phyloP scores from a whole-genome alignment of 2,329 filamentous ascomycete species.

The Incumbomyces lentus region DNA sequence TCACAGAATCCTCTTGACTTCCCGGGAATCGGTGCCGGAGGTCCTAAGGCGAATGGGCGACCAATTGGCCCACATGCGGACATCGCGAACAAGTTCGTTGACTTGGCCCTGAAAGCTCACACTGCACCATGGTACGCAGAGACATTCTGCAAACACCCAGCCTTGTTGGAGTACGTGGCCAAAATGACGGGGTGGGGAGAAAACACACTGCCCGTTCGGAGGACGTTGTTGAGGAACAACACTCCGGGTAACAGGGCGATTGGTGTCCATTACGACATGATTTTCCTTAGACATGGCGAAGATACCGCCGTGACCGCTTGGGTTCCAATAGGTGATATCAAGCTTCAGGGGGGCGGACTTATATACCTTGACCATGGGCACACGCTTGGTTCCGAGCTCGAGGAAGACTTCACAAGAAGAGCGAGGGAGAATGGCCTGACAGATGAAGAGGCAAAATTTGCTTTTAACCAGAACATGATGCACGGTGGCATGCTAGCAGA shows the following conservation, averaged over 20 bases:
- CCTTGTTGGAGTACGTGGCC: conserved; percentile 40
- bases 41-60: conserved; percentile 33
- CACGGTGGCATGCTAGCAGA: conserved; percentile 44
- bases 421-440: conserved; percentile 41
- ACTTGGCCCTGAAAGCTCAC: conserved; percentile 46
- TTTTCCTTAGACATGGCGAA: conserved; percentile 46
- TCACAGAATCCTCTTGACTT: conserved; percentile 34
- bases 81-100: conserved; percentile 36
- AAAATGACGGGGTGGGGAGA: conserved; percentile 46
- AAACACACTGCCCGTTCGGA: conserved; percentile 35
- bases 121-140: conserved; percentile 43
- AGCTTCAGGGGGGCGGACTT: conserved; percentile 46
- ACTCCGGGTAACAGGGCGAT: conserved; percentile 48
- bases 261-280: conserved; percentile 52
- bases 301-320: conserved; percentile 47
- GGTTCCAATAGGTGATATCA: conserved; percentile 47
- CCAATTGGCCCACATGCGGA: conserved; percentile 31
- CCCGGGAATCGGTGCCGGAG: conserved; percentile 46
- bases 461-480: conserved; percentile 53
- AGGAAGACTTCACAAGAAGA: conserved; percentile 39
- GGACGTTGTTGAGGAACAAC: conserved; percentile 48
- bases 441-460: conserved; percentile 41
- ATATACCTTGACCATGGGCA: conserved; percentile 47
- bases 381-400: conserved; percentile 39
- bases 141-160: conserved; percentile 45